Base-by-base conservation (phyloP, 805 yeast genomes). In the Metschnikowia amazonensis region DNA sequence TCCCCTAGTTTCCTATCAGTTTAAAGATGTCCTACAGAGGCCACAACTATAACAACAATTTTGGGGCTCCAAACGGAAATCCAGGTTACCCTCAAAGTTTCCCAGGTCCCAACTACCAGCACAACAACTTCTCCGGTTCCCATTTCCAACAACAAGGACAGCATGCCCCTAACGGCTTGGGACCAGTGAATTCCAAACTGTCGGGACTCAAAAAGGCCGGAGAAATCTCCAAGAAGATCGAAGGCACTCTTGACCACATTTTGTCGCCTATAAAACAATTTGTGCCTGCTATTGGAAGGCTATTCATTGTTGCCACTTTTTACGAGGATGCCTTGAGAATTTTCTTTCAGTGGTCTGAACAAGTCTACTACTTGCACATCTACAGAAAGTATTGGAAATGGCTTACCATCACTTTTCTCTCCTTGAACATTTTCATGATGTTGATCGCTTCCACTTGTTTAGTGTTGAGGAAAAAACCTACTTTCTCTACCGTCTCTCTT, bases 271-370 rank as follows among this genome's bases (percentile, higher is more conserved):
- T 83, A 36, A 82, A 76, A 62, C 92, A 92, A 0, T 83, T 80
- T 58, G 83, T 90, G 40, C 97, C 98, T 7, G 81, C 82, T 18
- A 79, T 92, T 57, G 98, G 97, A 31, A 77, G 98, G 47, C 81
- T 87, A 49, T 79, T 90, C 53, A 90, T 92, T 50, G 96, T 92
- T 45, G 95, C 96, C 40, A 94, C 98, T 0, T 92, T 90, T 63
- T 79, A 81, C 54, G 98, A 92, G 67, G 98, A 94, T 61, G 79
- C 96, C 3, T 63, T 84, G 43, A 79, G 99, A 65, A 87, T 92
- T 58, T 56, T 82, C 43, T 70, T 89, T 5, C 97, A 90, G 69
- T 92, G 97, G 97, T 66, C 76, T 29, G 96, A 88, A 59, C 99
- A 92, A 67, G 87, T 88, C 20, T 85, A 80, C 64, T 92, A 86